These are phyloP conservation scores for Polyplosphaeria fusca DNA, from an alignment of 495 filamentous ascomycete species.

Conservation along the genomic window DNA sequence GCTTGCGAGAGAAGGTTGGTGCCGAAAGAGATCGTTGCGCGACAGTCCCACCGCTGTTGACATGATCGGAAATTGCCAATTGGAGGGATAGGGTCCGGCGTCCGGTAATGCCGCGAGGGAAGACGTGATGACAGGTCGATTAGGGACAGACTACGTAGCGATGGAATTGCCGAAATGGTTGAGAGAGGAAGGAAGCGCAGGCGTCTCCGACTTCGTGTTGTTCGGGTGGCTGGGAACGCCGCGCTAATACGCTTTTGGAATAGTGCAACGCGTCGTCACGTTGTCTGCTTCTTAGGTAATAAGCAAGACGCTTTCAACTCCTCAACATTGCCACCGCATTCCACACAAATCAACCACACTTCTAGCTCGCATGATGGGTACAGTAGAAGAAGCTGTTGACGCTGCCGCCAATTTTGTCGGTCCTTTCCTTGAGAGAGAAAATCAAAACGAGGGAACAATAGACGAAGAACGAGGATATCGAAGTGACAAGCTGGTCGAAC, in stretches of 20 bases:
- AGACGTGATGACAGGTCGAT: conserved; percentile 1
- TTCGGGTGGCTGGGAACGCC: conserved; percentile 10
- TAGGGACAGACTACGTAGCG: conserved; percentile 18
- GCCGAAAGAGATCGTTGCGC: conserved; percentile 14
- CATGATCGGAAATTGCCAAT: conserved; percentile 27
- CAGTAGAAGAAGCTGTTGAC: conserved; percentile 19
- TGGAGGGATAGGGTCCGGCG: background rate
- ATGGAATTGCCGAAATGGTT: conserved; percentile 14
- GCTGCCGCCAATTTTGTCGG: conserved; percentile 26
- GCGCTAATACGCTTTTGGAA: conserved; percentile 9
- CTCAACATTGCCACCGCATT: background rate
- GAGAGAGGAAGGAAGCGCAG: conserved; percentile 1
- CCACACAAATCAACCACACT: background rate
- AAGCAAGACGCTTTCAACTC: too few relatives aligned
- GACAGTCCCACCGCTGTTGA: conserved; percentile 26
- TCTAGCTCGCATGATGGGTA: conserved; percentile 10
- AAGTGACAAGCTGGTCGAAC: conserved; percentile 7
- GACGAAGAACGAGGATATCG: background rate
- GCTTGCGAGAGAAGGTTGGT: conserved; percentile 42
- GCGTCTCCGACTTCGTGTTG: background rate
- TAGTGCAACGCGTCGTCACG: too few relatives aligned
- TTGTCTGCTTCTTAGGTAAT: too few relatives aligned
- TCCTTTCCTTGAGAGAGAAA: conserved; percentile 10
- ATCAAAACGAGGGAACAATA: background rate
- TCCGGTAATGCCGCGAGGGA: conserved; percentile 12